Evolutionary conservation across 2,329 filamentous ascomycete species (phyloP).

Genomic region (Thyridium curvatum): DNA sequence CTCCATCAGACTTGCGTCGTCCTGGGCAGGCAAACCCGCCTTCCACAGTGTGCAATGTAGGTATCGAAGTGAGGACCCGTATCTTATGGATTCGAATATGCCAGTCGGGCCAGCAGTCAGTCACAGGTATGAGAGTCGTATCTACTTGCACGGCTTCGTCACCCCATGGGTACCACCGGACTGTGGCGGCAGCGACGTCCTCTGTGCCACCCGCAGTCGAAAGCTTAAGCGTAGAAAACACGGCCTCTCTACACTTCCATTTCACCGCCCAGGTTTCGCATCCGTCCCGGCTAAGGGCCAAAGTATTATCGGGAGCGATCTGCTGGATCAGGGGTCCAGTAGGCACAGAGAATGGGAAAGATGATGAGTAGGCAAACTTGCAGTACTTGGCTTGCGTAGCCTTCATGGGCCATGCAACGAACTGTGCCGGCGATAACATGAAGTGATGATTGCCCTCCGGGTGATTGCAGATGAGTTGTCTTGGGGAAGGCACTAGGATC

Average conservation of each 20-base stretch:
- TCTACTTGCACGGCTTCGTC: conserved; percentile 18
- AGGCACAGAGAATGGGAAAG: conserved; percentile 29
- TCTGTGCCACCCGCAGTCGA: too few relatives aligned
- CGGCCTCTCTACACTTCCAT: conserved; percentile 3
- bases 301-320: conserved; percentile 13
- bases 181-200: background rate
- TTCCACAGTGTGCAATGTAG: conserved; percentile 11
- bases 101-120: conserved; percentile 25
- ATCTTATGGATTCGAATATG: conserved; percentile 28
- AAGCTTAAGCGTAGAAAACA: background rate
- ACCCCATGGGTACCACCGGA: conserved; percentile 12
- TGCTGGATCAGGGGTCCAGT: conserved; percentile 20
- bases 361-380: conserved; percentile 34
- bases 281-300: conserved; percentile 12
- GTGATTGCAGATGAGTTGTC: conserved; percentile 32
- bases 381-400: conserved; percentile 28
- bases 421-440: conserved; percentile 27
- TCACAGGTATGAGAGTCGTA: conserved; percentile 27
- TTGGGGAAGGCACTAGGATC: conserved; percentile 14
- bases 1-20: conserved; percentile 1
- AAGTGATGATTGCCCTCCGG: conserved; percentile 24
- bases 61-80: background rate
- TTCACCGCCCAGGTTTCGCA: conserved; percentile 11
- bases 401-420: conserved; percentile 23
- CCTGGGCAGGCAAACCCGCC: conserved; percentile 17